Evolutionary conservation across 805 yeast genomes (phyloP).

Genomic region (Brettanomyces custersianus): DNA sequence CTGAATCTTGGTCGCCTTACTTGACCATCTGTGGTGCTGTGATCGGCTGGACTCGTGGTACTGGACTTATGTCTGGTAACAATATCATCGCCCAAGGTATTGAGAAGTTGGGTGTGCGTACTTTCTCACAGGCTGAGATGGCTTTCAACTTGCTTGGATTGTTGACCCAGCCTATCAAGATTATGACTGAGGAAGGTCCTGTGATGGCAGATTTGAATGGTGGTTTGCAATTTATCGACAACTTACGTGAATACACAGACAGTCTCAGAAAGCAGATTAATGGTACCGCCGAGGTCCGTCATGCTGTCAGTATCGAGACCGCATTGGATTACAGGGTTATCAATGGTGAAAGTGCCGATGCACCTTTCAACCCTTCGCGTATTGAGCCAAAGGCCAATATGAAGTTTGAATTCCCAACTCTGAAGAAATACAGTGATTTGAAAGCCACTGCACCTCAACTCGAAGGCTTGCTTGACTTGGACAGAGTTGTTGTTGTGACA

Average conservation of each 20-base stretch:
- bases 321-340: conserved; percentile 81
- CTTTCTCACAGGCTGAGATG: conserved; percentile 98
- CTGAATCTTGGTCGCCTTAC: conserved; percentile 93
- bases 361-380: conserved; percentile 66
- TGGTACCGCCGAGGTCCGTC: conserved; percentile 84
- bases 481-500: conserved; percentile 86
- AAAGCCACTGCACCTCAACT: conserved; percentile 62
- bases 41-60: conserved; percentile 99
- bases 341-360: conserved; percentile 81
- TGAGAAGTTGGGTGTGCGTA: conserved; percentile 91
- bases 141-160: conserved; percentile 96
- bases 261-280: conserved; percentile 67
- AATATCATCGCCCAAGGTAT: conserved; percentile 97
- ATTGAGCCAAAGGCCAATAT: conserved; percentile 93
- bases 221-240: conserved; percentile 89
- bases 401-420: conserved; percentile 85
- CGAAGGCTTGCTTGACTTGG: conserved; percentile 88
- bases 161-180: conserved; percentile 75
- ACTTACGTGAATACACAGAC: conserved; percentile 81
- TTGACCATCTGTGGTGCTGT: conserved; percentile 96
- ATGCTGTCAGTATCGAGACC: conserved; percentile 91
- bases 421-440: conserved; percentile 69
- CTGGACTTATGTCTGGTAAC: conserved; percentile 97
- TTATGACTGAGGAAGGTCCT: conserved; percentile 86
- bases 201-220: conserved; percentile 98